Evolutionary conservation across 2,329 filamentous ascomycete species (phyloP), one percentile per base, ranked within the genome.

Genomic region (Aspergillus ustus): DNA sequence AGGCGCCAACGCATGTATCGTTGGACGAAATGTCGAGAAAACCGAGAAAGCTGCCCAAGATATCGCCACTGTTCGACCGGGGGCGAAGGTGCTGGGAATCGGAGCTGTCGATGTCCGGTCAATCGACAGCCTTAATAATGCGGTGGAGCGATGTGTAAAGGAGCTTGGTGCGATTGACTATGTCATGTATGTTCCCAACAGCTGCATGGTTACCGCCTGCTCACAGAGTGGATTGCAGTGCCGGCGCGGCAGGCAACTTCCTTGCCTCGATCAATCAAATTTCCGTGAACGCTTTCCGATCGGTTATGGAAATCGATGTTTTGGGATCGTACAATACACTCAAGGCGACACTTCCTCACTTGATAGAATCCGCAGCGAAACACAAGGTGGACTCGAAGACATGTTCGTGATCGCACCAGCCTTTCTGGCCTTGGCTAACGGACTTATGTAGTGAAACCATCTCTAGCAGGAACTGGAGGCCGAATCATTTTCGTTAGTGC

Each of bases 221-320:
- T 73, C 48, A 70, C 52, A 37, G 52, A 37, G 52, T 22, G 8
- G 3, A 15, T 43, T 22, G 3, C 70, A 95, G 91, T 74, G 94
- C 94, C 20, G 95, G 95, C 54, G 95, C 95, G 15, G 95, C 95
- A 19, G 95, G 95, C 62, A 99, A 99, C 78, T 99, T 98, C 77
- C 84, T 99, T 22, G 90, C 92, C 0, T 91, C 94, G 4, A 89
- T 98, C 63, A 85, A 89, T 45, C 89, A 89, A 64, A 85, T 98
- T 53, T 92, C 88, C 45, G 80, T 91, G 61, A 98, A 98, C 74
- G 95, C 92, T 3, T 96, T 99, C 87, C 96, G 93, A 77, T 84
- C 91, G 0, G 95, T 99, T 67, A 94, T 98, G 71, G 95, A 98
- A 64, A 99, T 99, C 72, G 95, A 98, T 75, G 90, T 97, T 2